Base-by-base conservation (phyloP, 2,329 filamentous ascomycete genomes). In the Blastomyces silverae region DNA sequence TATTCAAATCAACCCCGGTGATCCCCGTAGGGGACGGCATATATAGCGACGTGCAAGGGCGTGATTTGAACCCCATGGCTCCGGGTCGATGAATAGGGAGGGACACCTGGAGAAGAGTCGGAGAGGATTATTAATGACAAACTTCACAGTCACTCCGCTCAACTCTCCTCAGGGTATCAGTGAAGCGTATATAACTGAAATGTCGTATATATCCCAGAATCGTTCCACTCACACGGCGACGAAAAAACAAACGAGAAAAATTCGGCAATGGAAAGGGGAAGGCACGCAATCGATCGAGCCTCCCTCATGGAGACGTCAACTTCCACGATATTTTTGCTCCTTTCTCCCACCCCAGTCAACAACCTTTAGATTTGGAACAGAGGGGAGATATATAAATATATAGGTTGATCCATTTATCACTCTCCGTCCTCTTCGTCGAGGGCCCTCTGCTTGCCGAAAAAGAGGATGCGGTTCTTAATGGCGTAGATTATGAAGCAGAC, bases 401-500 rank as follows among this genome's bases (percentile, higher is more conserved):
- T 55, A 42, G 22, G 31, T 37, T 5, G 31, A 56, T 13, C 20
- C 28, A 37, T 37, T 15, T 6, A 22, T 61, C 25, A 44, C 31
- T 62, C 61, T 56, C 57, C 63, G 28, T 65, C 64, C 25, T 65
- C 64, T 48, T 76, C 74, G 46, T 78, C 76, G 5, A 64, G 62
- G 8, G 71, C 69, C 20, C 70, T 70, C 64, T 71, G 71, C 64
- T 67, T 67, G 2, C 68, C 69, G 65, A 76, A 77, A 66, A 76
- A 70, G 0, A 69, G 67, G 34, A 75, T 68, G 61, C 67, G 66
- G 67, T 73, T 74, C 66, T 76, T 72, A n/a, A 75, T 65, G 44
- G 71, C 71, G 65, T 74, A 77, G 64, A 77, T 75, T 20, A 69
- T 67, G 67, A 74, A 75, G 4, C 76, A 79, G 52, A 77, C 75